Conservation (phyloP, 305 asterid species). For the Solanum hybrid region DNA sequence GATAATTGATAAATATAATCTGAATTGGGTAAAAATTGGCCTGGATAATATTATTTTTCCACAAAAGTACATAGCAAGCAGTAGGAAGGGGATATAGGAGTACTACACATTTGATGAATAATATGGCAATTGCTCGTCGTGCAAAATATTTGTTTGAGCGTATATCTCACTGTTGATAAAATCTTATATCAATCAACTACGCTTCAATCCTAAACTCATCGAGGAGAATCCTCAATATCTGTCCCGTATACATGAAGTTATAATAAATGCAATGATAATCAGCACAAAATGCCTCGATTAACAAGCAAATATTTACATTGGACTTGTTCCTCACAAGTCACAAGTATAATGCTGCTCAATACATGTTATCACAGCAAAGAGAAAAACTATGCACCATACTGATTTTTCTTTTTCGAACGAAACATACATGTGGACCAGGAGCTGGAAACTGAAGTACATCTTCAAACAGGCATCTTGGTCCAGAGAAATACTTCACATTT, state of each 20-base stretch:
- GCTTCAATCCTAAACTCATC: neutral
- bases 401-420: neutral
- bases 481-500: conserved; percentile 26
- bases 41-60: neutral
- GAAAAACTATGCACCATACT: neutral
- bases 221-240: neutral
- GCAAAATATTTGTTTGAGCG: neutral
- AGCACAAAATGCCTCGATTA: neutral
- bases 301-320: neutral
- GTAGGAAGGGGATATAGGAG: neutral
- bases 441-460: neutral
- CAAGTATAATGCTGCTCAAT: neutral
- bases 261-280: neutral
- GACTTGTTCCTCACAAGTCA: neutral
- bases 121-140: neutral
- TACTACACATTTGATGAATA: neutral
- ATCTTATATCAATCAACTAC: neutral
- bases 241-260: neutral
- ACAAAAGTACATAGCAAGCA: neutral
- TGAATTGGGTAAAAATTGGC: neutral
- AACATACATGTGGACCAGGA: neutral
- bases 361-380: neutral
- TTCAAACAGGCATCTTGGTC: neutral
- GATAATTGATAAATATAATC: neutral
- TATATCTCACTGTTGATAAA: neutral